These are phyloP conservation scores for Meyerozyma elateridarum DNA, from an alignment of 1,139 yeast species.

Conservation along the genomic window DNA sequence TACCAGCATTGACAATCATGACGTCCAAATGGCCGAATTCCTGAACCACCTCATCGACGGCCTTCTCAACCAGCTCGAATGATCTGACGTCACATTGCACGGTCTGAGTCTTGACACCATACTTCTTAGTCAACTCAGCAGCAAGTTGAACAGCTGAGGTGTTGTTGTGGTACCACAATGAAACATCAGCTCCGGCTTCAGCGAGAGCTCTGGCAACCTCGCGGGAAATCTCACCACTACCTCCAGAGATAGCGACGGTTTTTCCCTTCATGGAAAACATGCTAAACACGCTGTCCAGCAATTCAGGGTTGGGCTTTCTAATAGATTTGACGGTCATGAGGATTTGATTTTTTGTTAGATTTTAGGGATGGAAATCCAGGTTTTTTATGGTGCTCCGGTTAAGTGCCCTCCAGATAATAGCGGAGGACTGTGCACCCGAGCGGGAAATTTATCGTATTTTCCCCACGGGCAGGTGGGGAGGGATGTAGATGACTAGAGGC, in stretches of 20 bases:
- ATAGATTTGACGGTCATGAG: background rate
- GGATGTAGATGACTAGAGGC: no score
- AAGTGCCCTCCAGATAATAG: no score
- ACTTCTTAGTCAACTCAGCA: slow-evolving; percentile 51
- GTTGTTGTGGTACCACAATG: slow-evolving; percentile 53
- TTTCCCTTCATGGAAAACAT: slow-evolving; percentile 72
- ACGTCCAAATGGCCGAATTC: slow-evolving; percentile 8
- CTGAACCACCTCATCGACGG: slow-evolving; percentile 1
- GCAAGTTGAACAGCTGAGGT: slow-evolving; percentile 45
- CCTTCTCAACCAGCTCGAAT: slow-evolving; percentile 4
- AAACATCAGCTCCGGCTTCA: slow-evolving; percentile 89
- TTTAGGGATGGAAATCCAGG: background rate
- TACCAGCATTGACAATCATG: slow-evolving; percentile 9
- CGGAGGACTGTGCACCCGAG: slow-evolving; percentile 4
- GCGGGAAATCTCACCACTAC: slow-evolving; percentile 80
- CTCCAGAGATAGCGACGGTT: slow-evolving; percentile 85
- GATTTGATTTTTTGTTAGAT: background rate
- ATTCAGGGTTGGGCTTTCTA: slow-evolving; percentile 10
- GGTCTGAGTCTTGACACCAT: slow-evolving; percentile 8
- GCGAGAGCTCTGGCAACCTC: slow-evolving; percentile 84
- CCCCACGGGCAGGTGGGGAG: slow-evolving; percentile 2
- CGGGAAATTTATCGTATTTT: no score
- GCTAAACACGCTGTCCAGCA: slow-evolving; percentile 34
- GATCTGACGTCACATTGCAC: slow-evolving; percentile 7
- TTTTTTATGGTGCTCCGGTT: background rate